Conservation (phyloP, 2,329 filamentous ascomycete genomes). For the Chrysoporthe austroafricana region DNA sequence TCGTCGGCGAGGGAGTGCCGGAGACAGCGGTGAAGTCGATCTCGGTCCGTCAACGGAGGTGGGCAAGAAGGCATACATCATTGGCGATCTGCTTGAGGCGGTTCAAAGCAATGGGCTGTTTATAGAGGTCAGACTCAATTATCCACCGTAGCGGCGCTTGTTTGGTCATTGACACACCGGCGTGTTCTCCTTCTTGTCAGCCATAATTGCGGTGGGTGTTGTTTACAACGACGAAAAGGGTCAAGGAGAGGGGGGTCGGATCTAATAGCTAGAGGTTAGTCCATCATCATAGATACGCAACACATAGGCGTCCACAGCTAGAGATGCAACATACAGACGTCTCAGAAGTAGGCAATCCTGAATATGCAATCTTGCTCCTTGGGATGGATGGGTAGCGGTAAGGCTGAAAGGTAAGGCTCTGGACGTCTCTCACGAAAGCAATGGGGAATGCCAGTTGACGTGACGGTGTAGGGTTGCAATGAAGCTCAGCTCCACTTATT, state of each 20-base stretch:
- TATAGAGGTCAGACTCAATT: slow-evolving; percentile 11
- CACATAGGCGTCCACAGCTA: neutral
- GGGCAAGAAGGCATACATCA: slow-evolving; percentile 62
- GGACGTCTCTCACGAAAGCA: slow-evolving; percentile 5
- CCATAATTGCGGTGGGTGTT: slow-evolving; percentile 19
- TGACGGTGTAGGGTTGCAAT: slow-evolving; percentile 14
- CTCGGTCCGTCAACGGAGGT: neutral
- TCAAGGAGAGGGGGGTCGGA: slow-evolving; percentile 7
- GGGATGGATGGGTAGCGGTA: neutral
- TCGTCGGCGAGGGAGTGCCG: neutral
- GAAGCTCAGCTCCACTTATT: slow-evolving; percentile 19
- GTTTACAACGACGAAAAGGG: slow-evolving; percentile 16
- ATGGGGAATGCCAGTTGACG: slow-evolving; percentile 16
- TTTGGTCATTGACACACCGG: slow-evolving; percentile 20
- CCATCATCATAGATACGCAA: neutral
- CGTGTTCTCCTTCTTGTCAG: slow-evolving; percentile 27
- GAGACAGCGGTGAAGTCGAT: slow-evolving; percentile 16
- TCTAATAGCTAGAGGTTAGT: neutral
- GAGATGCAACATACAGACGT: neutral
- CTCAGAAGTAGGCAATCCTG: neutral
- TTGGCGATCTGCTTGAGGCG: slow-evolving; percentile 84
- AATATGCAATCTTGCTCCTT: neutral
- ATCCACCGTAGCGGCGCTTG: neutral
- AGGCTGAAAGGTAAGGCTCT: neutral
- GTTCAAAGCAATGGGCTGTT: slow-evolving; percentile 73